Conservation (phyloP, 139 green algal genomes). For the Desmodesmus armatus region DNA sequence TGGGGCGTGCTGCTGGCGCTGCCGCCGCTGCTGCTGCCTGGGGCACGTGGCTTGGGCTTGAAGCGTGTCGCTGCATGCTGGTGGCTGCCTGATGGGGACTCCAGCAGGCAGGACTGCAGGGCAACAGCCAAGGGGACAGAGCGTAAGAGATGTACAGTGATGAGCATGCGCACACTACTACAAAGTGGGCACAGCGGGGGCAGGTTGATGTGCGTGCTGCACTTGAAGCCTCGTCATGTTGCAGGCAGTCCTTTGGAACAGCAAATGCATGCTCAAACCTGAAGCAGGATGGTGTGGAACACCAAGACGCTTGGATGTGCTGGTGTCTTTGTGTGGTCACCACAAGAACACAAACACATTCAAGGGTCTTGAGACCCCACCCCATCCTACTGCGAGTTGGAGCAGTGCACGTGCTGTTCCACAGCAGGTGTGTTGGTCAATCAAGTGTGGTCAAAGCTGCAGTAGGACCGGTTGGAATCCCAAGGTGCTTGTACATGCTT, state of each 20-base stretch:
- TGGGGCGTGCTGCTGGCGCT: constrained; percentile 43
- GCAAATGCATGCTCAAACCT: too few species aligned
- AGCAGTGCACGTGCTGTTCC: too few species aligned
- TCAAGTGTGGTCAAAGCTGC: neutral
- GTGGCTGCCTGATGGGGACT: constrained; percentile 27
- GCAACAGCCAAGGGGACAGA: neutral
- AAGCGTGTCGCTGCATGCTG: constrained; percentile 20
- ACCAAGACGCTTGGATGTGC: neutral
- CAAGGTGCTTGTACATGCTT: neutral
- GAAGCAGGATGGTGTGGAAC: neutral
- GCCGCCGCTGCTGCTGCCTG: constrained; percentile 33
- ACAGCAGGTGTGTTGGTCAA: too few species aligned
- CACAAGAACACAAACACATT: neutral
- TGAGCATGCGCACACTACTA: neutral
- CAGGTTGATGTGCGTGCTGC: neutral
- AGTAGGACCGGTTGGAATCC: neutral
- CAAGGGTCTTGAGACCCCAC: neutral
- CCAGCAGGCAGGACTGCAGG: neutral
- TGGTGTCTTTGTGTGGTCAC: neutral
- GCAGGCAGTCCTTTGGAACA: too few species aligned
- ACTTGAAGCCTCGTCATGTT: too few species aligned
- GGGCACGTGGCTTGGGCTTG: neutral
- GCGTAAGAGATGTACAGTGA: neutral
- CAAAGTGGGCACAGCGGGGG: neutral
- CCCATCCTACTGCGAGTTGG: too few species aligned